phyloP scores from a whole-genome alignment of 371 early-diverging fungal species.

The Apophysomyces sp. region DNA sequence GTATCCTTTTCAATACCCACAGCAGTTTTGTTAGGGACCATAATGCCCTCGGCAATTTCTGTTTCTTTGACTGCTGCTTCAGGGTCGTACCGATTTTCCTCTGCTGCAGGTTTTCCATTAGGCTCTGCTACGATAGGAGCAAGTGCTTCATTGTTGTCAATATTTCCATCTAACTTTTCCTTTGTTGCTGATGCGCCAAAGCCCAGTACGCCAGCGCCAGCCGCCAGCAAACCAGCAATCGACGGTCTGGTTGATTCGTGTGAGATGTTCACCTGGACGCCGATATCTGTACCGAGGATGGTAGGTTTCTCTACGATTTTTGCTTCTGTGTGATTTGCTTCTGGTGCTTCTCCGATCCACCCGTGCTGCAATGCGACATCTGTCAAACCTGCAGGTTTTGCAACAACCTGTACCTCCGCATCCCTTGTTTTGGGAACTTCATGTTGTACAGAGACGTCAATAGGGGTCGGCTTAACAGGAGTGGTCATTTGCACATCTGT shows the following conservation, averaged over 20 bases:
- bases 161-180: background rate
- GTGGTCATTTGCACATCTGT: background rate
- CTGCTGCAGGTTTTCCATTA: background rate
- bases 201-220: background rate
- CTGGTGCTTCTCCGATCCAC: background rate
- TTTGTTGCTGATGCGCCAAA: background rate
- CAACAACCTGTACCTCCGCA: constrained; percentile 2
- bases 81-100: background rate
- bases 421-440: constrained; percentile 1
- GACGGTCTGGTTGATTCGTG: background rate
- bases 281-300: background rate
- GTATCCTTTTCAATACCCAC: background rate
- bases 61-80: background rate
- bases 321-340: background rate
- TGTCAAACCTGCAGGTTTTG: constrained; percentile 2
- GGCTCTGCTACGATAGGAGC: too few relatives aligned
- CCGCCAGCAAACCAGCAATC: background rate
- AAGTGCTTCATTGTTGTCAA: background rate
- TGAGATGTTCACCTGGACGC: background rate
- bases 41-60: background rate
- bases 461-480: background rate
- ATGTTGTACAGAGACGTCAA: background rate
- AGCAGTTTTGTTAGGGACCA: background rate
- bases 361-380: constrained; percentile 3
- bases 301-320: too few relatives aligned